A percentile compares a stretch with the other conserved stretches of the same genome.
phyloP scores from a whole-genome alignment of 192 early-diverging fungal species.

The Hyaloraphidium curvatum region DNA sequence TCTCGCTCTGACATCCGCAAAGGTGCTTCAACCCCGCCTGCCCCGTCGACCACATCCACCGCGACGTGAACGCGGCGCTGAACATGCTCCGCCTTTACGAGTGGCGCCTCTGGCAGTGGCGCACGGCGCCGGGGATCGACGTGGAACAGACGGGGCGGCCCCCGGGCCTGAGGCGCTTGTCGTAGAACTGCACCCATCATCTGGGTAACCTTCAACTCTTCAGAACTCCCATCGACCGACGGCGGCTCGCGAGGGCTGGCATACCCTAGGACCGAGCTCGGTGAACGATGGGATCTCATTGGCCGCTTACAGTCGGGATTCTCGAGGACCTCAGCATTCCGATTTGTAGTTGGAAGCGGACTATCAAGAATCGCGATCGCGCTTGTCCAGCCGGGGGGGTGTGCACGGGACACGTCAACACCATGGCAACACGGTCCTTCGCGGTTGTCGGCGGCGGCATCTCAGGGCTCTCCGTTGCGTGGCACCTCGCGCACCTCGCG shows the following conservation, averaged over 20 bases:
- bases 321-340: not conserved
- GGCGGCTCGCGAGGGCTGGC: no score
- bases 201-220: no score
- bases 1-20: no score
- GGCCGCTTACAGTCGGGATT: not conserved
- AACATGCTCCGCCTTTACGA: not conserved
- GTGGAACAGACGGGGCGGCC: no score
- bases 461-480: slow-evolving; percentile 67
- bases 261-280: not conserved
- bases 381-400: not conserved
- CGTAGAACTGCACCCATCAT: no score
- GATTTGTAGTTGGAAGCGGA: not conserved
- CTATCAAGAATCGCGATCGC: not conserved
- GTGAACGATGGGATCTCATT: not conserved
- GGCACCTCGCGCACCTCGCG: slow-evolving; percentile 39
- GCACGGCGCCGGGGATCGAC: no score
- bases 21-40: not conserved
- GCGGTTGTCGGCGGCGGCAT: slow-evolving; percentile 85
- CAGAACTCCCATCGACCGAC: no score
- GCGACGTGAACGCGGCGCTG: not conserved
- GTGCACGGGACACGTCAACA: no score
- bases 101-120: no score
- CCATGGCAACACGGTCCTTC: slow-evolving; percentile 26
- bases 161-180: no score
- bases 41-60: not conserved